Conservation (phyloP, 2,329 filamentous ascomycete species). For the Penicillium sp. region DNA sequence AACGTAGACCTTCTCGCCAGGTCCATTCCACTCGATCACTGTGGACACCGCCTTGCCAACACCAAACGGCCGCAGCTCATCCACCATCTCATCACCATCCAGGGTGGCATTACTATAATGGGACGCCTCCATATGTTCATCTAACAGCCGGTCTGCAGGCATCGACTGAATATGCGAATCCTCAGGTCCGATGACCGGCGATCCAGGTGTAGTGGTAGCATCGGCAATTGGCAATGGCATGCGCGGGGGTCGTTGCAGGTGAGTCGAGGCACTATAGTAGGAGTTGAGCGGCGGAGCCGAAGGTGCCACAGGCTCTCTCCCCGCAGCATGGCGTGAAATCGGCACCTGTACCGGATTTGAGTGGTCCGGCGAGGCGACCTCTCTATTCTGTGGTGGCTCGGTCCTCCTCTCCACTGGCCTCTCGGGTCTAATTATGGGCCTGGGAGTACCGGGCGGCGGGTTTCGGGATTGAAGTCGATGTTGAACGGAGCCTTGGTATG, state of each 20-base stretch:
- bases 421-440: slow-evolving; percentile 24
- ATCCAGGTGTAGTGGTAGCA: slow-evolving; percentile 84
- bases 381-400: slow-evolving; percentile 23
- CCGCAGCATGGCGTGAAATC: slow-evolving; percentile 28
- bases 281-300: slow-evolving; percentile 52
- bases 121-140: slow-evolving; percentile 55
- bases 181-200: slow-evolving; percentile 76
- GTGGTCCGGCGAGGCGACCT: slow-evolving; percentile 32
- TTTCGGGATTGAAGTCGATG: slow-evolving; percentile 45
- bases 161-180: slow-evolving; percentile 55
- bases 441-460: slow-evolving; percentile 32
- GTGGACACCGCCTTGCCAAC: slow-evolving; percentile 79
- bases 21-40: slow-evolving; percentile 78
- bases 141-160: slow-evolving; percentile 44
- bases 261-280: slow-evolving; percentile 44
- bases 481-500: slow-evolving; percentile 38
- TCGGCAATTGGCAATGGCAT: slow-evolving; percentile 92
- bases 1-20: slow-evolving; percentile 89
- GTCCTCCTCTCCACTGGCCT: slow-evolving; percentile 22
- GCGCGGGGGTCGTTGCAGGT: slow-evolving; percentile 68
- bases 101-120: slow-evolving; percentile 56
- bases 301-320: slow-evolving; percentile 36
- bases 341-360: slow-evolving; percentile 44
- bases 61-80: slow-evolving; percentile 70
- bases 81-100: slow-evolving; percentile 73